Conservation (phyloP, 495 filamentous ascomycete species). For the Astrothelium subdiscretum region DNA sequence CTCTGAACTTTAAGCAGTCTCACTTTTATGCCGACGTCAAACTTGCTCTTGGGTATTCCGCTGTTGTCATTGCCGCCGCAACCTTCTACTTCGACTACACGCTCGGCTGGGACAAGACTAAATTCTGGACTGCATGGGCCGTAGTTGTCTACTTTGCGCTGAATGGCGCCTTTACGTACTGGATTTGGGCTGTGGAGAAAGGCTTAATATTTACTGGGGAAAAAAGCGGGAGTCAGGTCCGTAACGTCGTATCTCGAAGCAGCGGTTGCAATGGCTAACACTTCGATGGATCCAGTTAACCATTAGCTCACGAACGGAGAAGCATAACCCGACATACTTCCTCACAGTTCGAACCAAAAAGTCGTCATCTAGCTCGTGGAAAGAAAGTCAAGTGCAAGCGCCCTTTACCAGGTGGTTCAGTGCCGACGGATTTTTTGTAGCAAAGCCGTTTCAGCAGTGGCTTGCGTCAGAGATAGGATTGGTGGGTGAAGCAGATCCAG, state of each 20-base stretch:
- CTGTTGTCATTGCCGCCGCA: constrained; percentile 64
- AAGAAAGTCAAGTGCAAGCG: constrained; percentile 43
- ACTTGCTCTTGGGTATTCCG: constrained; percentile 69
- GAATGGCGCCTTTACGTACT: constrained; percentile 68
- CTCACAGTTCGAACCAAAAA: constrained; percentile 47
- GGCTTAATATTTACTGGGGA: constrained; percentile 69
- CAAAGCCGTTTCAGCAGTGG: constrained; percentile 73
- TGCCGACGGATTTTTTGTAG: constrained; percentile 65
- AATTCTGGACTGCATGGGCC: constrained; percentile 58
- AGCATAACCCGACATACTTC: constrained; percentile 69
- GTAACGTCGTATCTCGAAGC: neutral
- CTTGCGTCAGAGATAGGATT: constrained; percentile 57
- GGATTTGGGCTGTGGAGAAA: constrained; percentile 78
- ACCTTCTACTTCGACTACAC: constrained; percentile 88
- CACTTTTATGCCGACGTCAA: constrained; percentile 73
- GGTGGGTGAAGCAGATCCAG: constrained; percentile 55
- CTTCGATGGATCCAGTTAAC: constrained; percentile 8
- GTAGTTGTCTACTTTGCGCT: constrained; percentile 70
- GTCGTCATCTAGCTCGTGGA: constrained; percentile 21
- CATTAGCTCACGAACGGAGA: constrained; percentile 56
- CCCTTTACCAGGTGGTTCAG: constrained; percentile 86
- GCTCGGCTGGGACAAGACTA: constrained; percentile 75
- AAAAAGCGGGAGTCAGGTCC: constrained; percentile 41
- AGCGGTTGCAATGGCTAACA: constrained; percentile 10
- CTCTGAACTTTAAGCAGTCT: constrained; percentile 67